These are phyloP conservation scores for Clavispora asparagi DNA, from an alignment of 805 yeast species.

Conservation along the genomic window DNA sequence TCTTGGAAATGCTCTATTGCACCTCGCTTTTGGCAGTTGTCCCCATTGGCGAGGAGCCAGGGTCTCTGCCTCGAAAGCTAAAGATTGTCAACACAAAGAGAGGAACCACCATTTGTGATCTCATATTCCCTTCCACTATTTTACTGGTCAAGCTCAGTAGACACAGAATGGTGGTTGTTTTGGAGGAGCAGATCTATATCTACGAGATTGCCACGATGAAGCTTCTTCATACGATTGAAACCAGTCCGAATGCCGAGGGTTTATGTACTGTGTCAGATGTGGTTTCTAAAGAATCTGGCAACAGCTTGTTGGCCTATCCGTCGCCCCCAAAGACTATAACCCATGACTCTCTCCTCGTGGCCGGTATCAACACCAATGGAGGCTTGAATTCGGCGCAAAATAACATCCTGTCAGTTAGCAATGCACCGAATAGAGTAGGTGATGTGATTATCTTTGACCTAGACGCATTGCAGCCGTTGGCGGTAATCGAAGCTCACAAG, in stretches of 20 bases:
- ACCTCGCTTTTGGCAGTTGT: constrained; percentile 84
- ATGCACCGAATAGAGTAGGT: constrained; percentile 49
- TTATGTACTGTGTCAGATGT: constrained; percentile 54
- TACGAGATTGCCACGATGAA: constrained; percentile 39
- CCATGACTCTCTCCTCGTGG: constrained; percentile 37
- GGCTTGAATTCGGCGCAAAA: constrained; percentile 36
- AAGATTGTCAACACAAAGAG: constrained; percentile 81
- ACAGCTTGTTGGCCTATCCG: constrained; percentile 64
- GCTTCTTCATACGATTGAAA: constrained; percentile 40
- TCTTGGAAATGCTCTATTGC: constrained; percentile 85
- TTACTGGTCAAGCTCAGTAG: constrained; percentile 34
- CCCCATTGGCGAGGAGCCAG: constrained; percentile 68
- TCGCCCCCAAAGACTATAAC: constrained; percentile 61
- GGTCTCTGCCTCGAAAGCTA: constrained; percentile 73
- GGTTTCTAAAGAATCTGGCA: constrained; percentile 24
- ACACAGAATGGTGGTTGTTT: constrained; percentile 29
- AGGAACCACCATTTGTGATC: constrained; percentile 38
- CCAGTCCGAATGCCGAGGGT: constrained; percentile 44
- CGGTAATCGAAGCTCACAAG: constrained; percentile 83
- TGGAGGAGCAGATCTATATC: constrained; percentile 41
- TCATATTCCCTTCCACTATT: constrained; percentile 38
- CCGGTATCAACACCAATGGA: constrained; percentile 37
- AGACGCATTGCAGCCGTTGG: constrained; percentile 63
- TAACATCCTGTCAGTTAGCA: constrained; percentile 36
- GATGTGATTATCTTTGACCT: constrained; percentile 80